Percentiles rank a stretch among this genome's conserved stretches.
These are phyloP conservation scores for Panaeolus papilionaceus DNA, from an alignment of 768 basidiomycete genomes.

Conservation along the genomic window DNA sequence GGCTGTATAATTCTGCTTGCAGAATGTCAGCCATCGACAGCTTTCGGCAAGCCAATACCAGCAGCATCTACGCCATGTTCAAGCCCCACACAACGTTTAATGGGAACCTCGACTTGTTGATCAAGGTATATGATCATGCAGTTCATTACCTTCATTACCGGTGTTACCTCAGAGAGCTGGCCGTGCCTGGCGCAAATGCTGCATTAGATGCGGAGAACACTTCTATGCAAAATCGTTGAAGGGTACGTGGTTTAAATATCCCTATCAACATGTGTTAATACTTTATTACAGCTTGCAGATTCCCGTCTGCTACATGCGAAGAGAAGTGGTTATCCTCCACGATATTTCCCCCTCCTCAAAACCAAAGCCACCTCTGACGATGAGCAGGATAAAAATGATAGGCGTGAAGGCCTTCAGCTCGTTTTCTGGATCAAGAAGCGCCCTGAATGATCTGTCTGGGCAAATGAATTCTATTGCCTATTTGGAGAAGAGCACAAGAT, in stretches of 20 bases:
- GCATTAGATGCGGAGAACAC: not conserved
- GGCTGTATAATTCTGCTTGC: constrained; percentile 14
- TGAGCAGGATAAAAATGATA: not conserved
- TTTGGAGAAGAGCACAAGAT: not conserved
- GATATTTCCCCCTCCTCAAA: not conserved
- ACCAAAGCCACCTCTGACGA: constrained; percentile 16
- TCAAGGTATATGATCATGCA: constrained; percentile 18
- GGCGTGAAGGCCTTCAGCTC: not conserved
- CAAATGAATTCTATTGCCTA: not conserved
- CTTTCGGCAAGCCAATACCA: not conserved
- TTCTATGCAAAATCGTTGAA: not conserved
- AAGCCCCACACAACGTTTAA: not conserved
- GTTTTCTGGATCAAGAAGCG: constrained; percentile 15
- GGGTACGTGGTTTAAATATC: not conserved
- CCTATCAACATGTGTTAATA: not conserved
- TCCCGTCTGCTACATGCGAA: not conserved
- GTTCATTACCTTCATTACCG: constrained; percentile 10
- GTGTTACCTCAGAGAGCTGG: not conserved
- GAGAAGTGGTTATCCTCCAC: not conserved
- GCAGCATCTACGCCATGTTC: not conserved
- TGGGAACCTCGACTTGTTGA: not conserved
- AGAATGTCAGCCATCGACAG: constrained; percentile 11
- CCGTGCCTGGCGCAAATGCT: not conserved
- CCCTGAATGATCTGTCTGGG: constrained; percentile 1
- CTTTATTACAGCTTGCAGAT: not conserved